Percentiles rank a stretch among this genome's conserved stretches.
Conservation (phyloP, 2,329 filamentous ascomycete species). For the Monosporascus ibericus region DNA sequence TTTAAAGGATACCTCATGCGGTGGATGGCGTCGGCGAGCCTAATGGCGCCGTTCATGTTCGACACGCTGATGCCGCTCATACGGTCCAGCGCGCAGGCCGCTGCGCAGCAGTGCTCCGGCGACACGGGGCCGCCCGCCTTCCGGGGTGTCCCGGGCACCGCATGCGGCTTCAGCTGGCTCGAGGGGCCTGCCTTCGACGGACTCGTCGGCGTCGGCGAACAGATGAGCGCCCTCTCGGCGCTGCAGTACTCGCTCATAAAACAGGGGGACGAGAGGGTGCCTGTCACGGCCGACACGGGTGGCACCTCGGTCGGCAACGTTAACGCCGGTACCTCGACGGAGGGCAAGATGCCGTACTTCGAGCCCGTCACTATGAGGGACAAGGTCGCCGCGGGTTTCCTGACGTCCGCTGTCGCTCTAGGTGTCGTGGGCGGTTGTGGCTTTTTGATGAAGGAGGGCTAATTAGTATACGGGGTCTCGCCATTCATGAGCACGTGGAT, state of each 20-base stretch:
- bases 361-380: constrained; percentile 43
- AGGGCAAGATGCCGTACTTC: constrained; percentile 18
- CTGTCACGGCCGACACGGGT: constrained; percentile 48
- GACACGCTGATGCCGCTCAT: constrained; percentile 46
- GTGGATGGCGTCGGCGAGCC: constrained; percentile 53
- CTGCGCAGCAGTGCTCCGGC: constrained; percentile 46
- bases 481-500: too few relatives aligned
- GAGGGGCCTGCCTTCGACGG: constrained; percentile 49
- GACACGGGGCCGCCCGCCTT: constrained; percentile 32
- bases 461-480: too few relatives aligned
- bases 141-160: constrained; percentile 49
- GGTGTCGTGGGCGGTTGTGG: constrained; percentile 44
- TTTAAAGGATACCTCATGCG: constrained; percentile 73
- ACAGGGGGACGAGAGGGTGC: constrained; percentile 24
- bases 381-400: constrained; percentile 48
- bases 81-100: constrained; percentile 43
- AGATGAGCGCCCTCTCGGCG: constrained; percentile 62
- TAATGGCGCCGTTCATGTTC: constrained; percentile 48
- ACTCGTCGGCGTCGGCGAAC: constrained; percentile 56
- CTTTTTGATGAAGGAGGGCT: constrained; percentile 37
- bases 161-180: constrained; percentile 65
- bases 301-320: constrained; percentile 52
- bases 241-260: constrained; percentile 55
- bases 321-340: constrained; percentile 33
- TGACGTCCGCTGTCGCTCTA: constrained; percentile 44